Evolutionary conservation across 495 filamentous ascomycete genomes (phyloP).

Genomic region (Staphylotrichum tortipilum): DNA sequence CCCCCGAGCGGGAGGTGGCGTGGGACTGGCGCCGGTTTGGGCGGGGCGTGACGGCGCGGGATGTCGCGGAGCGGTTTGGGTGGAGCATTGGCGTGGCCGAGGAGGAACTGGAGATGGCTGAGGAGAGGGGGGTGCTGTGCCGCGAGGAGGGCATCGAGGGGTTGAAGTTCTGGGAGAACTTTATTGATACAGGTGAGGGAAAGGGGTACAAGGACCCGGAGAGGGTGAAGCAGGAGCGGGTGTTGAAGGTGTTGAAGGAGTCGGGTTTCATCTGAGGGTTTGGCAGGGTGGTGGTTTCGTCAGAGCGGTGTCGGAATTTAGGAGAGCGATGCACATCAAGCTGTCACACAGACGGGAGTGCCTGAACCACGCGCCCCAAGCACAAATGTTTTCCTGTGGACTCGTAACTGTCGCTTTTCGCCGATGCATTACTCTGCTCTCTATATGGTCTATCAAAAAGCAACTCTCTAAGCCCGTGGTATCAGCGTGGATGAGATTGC

Average conservation of each 20-base stretch:
- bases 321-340: too few relatives aligned
- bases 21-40: slow-evolving; percentile 77
- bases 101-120: slow-evolving; percentile 96
- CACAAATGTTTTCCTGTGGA: background rate
- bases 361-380: too few relatives aligned
- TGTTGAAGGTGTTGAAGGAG: slow-evolving; percentile 26
- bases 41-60: slow-evolving; percentile 78
- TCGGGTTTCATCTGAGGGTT: slow-evolving; percentile 32
- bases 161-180: slow-evolving; percentile 74
- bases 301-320: too few relatives aligned
- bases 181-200: slow-evolving; percentile 36
- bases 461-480: slow-evolving; percentile 2
- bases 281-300: too few relatives aligned
- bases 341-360: too few relatives aligned
- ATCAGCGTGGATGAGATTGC: slow-evolving; percentile 3
- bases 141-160: slow-evolving; percentile 80
- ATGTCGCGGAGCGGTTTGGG: slow-evolving; percentile 81
- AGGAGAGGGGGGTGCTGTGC: slow-evolving; percentile 73
- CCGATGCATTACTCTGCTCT: background rate
- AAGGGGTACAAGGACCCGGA: slow-evolving; percentile 18
- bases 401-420: background rate
- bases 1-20: slow-evolving; percentile 51
- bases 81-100: slow-evolving; percentile 98
- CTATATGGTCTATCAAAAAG: background rate
- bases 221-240: slow-evolving; percentile 16